Base-by-base conservation (phyloP, 1,139 yeast genomes). In the Debaryomyces sp. region DNA sequence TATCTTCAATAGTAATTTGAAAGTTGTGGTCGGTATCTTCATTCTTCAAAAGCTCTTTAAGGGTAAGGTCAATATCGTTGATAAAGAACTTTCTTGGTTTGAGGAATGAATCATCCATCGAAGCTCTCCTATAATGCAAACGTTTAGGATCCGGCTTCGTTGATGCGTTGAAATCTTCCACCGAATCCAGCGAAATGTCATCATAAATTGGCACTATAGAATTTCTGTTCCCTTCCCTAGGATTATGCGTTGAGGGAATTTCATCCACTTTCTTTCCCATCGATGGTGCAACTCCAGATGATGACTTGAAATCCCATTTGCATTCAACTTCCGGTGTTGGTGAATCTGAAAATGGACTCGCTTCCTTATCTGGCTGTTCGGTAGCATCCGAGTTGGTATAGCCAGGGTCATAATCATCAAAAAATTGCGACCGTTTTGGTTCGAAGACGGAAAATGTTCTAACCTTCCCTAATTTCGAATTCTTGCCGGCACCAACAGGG, bases 1-100 rank as follows among this genome's bases (percentile, higher is more conserved):
- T 80, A 64, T 91, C 97, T 61, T 91, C 97, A 46, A 91, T 87
- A 12, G 97, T 91, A 59, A 92, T 92, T 66, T 92, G 97, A 65
- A 71, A 84, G 66, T 92, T 87, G 48, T 78, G 78, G 65, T 91
- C 96, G 3, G 97, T 91, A 63, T 92, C 98, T 64, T 92, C 97
- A 54, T 80, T 83, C 29, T 77, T 80, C 53, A 92, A 72, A 47
- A 92, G 74, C 56, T 87, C 86, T 23, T 80, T 71, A 50, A 91
- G 73, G 1, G 97, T 89, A 27, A 77, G 67, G 58, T 89, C 89
- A 30, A 92, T 88, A 63, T 91, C 89, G 53, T 80, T 76, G 50
- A 92, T 87, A 61, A 84, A 82, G 62, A 88, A 89, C 60, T 84
- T 77, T 56, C 84, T 77, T 6, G 77, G 75, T 41, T 62, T 62